A percentile compares a stretch with the other conserved stretches of the same genome.
phyloP scores from a whole-genome alignment of 2,329 filamentous ascomycete species.

The Phoma herbarum region DNA sequence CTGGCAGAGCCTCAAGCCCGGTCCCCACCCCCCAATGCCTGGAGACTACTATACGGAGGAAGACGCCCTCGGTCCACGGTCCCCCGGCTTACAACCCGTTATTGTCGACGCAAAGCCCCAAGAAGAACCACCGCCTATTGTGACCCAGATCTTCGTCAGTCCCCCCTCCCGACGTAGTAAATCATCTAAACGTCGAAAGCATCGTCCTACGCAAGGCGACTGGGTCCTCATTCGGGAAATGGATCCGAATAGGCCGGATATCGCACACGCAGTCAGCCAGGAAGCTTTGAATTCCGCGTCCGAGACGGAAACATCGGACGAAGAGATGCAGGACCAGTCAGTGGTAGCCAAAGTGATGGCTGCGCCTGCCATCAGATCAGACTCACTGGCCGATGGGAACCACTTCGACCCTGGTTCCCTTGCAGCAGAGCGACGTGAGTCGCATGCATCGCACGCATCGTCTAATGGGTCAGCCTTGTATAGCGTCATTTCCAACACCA shows the following conservation, averaged over 20 bases:
- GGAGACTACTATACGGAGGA: conserved; percentile 60
- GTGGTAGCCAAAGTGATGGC: conserved; percentile 9
- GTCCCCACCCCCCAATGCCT: conserved; percentile 40
- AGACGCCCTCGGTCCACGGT: conserved; percentile 54
- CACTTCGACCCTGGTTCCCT: conserved; percentile 3
- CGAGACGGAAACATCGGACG: conserved; percentile 57
- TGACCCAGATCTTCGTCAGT: conserved; percentile 48
- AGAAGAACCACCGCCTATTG: conserved; percentile 58
- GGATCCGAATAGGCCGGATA: conserved; percentile 70
- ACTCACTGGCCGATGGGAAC: conserved; percentile 12
- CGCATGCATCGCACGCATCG: conserved; percentile 20
- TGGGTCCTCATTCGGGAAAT: conserved; percentile 72
- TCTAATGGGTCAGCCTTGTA: conserved; percentile 17
- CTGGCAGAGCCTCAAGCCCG: conserved; percentile 27
- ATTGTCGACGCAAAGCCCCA: conserved; percentile 59
- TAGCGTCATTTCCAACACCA: conserved; percentile 17
- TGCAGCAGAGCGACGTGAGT: conserved; percentile 15
- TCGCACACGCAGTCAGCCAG: conserved; percentile 66
- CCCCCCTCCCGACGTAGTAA: conserved; percentile 58
- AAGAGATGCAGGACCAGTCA: conserved; percentile 50
- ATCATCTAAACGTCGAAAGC: conserved; percentile 61
- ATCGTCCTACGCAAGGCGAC: conserved; percentile 67
- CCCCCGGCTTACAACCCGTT: conserved; percentile 54
- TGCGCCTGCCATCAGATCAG: conserved; percentile 6
- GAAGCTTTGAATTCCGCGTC: conserved; percentile 59